Base-by-base conservation (phyloP, 1,139 yeast genomes). In the Blastobotrys illinoisensis region DNA sequence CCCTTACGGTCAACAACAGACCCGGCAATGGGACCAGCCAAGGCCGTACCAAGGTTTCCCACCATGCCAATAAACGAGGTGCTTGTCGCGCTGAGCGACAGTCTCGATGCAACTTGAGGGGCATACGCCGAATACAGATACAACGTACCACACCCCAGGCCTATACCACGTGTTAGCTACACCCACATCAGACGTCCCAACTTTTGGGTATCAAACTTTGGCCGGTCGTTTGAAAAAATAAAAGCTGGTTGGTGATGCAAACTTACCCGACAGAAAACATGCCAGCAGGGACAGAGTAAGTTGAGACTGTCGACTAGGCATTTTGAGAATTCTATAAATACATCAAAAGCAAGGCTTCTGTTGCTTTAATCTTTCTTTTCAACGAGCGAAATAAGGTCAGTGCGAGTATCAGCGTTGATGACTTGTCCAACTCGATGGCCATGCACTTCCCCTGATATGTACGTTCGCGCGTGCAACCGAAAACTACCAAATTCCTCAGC, bases 71-170 rank as follows among this genome's bases (percentile, higher is more conserved):
- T 78, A 23, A 75, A 68, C 32, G 84, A 79, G 11, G 83, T 73
- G 55, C 80, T 78, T 0, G 85, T 76, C 11, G 83, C 87, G 4
- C 77, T 66, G 58, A 83, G 76, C 18, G 71, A 69, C 49, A 83
- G 74, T 51, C 73, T 74, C 23, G 71, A 70, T 2, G 87, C 85
- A 58, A 82, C 71, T 63, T 83, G 88, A 3, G 88, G 87, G 48
- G 85, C 82, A 63, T 81, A 83, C 5, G 85, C 83, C 26, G 83
- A 79, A 66, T 81, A 83, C 53, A 83, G 71, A 64, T 83, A 83
- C 66, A 82, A 72, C 5, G 87, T 82, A 4, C 88, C 88, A 64
- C 86, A 68, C 45, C 79, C 80, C 52, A 82, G 57, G 14, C 66
- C 65, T 48, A 9, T 16, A 23, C 20, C 14, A 23, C 47, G 7